Percentiles rank a stretch among this genome's conserved stretches.
Conservation (phyloP, 768 basidiomycete genomes). For the Boletus bicolor region DNA sequence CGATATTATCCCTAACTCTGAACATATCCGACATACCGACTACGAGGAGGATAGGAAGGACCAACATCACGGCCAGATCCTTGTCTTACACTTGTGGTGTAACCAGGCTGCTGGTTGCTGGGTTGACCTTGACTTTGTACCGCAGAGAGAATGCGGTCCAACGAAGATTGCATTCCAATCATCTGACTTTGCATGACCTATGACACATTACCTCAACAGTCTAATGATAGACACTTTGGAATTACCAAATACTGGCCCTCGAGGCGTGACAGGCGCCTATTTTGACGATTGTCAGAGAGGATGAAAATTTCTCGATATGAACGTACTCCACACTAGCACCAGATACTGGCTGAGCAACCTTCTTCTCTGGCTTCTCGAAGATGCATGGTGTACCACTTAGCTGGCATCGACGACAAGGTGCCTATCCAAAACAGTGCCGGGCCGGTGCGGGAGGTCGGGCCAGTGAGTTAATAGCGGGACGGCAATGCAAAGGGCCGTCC, state of each 20-base stretch:
- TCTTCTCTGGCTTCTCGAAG: conserved; percentile 92
- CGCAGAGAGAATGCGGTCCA: conserved; percentile 76
- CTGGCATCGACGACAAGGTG: conserved; percentile 88
- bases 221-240: conserved; percentile 1
- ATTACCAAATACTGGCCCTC: conserved; percentile 81
- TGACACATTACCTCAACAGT: neutral
- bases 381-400: conserved; percentile 76
- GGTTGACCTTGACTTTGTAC: conserved; percentile 47
- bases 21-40: conserved; percentile 34
- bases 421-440: conserved; percentile 60
- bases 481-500: conserved; percentile 34
- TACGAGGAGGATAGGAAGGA: conserved; percentile 30
- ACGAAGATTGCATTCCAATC: conserved; percentile 89
- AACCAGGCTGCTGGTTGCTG: conserved; percentile 27
- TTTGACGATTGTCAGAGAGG: conserved; percentile 21
- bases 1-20: conserved; percentile 14
- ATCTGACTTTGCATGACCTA: conserved; percentile 92
- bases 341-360: conserved; percentile 57
- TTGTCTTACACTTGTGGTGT: conserved; percentile 13
- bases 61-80: conserved; percentile 24
- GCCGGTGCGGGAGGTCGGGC: conserved; percentile 72
- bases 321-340: conserved; percentile 73
- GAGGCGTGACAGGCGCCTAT: conserved; percentile 75
- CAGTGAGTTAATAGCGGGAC: conserved; percentile 51
- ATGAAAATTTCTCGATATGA: neutral